Conservation (phyloP, 1,139 yeast species). For the Geotrichum aggregatum region DNA sequence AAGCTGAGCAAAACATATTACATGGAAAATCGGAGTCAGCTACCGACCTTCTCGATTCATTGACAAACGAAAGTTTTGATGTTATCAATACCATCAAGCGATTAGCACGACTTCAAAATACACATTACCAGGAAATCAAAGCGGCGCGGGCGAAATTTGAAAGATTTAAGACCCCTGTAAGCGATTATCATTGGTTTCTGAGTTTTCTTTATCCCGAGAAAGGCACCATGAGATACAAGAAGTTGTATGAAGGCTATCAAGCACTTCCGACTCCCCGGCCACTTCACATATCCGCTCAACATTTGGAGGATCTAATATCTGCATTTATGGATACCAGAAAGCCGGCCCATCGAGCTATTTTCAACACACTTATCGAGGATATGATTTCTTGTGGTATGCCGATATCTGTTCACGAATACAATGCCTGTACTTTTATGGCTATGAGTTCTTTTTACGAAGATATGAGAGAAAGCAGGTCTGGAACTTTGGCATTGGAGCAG, state of each 20-base stretch:
- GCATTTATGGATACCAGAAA: conserved; percentile 30
- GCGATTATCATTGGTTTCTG: conserved; percentile 34
- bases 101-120: conserved; percentile 15
- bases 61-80: conserved; percentile 10
- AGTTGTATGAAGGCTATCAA: conserved; percentile 39
- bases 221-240: conserved; percentile 19
- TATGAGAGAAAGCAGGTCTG: conserved; percentile 4
- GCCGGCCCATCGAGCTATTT: conserved; percentile 9
- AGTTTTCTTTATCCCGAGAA: conserved; percentile 41
- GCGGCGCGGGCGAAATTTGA: conserved; percentile 17
- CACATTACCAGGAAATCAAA: conserved; percentile 19
- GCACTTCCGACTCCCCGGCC: conserved; percentile 39
- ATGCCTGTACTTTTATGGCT: conserved; percentile 23
- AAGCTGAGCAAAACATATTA: neutral
- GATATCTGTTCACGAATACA: conserved; percentile 27
- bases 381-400: conserved; percentile 28
- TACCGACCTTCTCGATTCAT: conserved; percentile 9
- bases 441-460: conserved; percentile 4
- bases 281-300: conserved; percentile 37
- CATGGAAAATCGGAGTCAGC: neutral
- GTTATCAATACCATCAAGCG: conserved; percentile 9
- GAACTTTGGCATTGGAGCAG: conserved; percentile 6
- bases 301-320: conserved; percentile 43
- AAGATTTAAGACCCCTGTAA: conserved; percentile 24
- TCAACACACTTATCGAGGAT: conserved; percentile 20